Conservation (phyloP, 2,329 filamentous ascomycete genomes). For the Aspergillus udagawae region DNA sequence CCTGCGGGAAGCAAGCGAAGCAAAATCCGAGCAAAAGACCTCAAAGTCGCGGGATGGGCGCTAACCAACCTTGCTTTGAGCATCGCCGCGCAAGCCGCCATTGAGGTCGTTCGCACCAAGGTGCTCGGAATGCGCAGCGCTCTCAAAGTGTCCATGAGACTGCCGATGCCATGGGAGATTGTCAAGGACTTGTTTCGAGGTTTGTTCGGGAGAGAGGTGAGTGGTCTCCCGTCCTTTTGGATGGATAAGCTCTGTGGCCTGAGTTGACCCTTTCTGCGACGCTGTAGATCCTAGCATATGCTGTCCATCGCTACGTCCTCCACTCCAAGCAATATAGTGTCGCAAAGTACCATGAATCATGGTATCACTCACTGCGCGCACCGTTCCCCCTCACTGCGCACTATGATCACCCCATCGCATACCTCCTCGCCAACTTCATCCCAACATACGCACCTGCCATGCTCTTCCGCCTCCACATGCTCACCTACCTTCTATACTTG, state of each 20-base stretch:
- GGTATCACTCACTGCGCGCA: slow-evolving; percentile 53
- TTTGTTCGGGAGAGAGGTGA: slow-evolving; percentile 55
- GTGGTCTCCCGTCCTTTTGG: slow-evolving; percentile 6
- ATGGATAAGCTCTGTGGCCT: background rate
- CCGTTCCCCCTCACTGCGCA: slow-evolving; percentile 56
- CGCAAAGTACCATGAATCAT: slow-evolving; percentile 52
- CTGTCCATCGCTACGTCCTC: slow-evolving; percentile 67
- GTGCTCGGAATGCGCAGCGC: slow-evolving; percentile 52
- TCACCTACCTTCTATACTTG: slow-evolving; percentile 56
- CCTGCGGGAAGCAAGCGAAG: slow-evolving; percentile 39
- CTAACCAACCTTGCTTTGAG: slow-evolving; percentile 54
- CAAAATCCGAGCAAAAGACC: slow-evolving; percentile 38
- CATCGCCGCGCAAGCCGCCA: slow-evolving; percentile 49
- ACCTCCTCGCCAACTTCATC: slow-evolving; percentile 52
- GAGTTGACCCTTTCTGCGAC: background rate
- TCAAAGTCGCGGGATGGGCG: slow-evolving; percentile 52
- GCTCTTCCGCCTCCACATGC: slow-evolving; percentile 56
- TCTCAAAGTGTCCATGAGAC: slow-evolving; percentile 54
- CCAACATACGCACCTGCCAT: slow-evolving; percentile 56
- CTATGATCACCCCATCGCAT: slow-evolving; percentile 58
- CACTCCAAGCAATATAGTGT: slow-evolving; percentile 54
- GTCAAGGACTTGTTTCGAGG: slow-evolving; percentile 52
- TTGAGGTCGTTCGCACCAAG: slow-evolving; percentile 55
- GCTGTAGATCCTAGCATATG: slow-evolving; percentile 49
- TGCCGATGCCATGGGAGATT: slow-evolving; percentile 62